A percentile compares a stretch with the other conserved stretches of the same genome.
phyloP scores from a whole-genome alignment of 2,329 filamentous ascomycete species.

The Claviceps digitariae region DNA sequence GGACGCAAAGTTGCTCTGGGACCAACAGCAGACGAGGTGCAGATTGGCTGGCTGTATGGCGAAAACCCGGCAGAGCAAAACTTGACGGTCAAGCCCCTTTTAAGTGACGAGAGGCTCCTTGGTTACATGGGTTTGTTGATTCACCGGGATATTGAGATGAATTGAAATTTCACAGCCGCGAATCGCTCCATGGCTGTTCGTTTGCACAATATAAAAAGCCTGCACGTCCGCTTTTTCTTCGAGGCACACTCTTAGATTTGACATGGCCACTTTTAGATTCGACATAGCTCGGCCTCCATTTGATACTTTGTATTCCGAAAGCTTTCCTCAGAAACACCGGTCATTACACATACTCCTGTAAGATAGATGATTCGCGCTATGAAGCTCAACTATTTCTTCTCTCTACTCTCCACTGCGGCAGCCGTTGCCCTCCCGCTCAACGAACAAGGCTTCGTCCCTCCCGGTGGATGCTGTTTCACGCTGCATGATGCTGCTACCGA shows the following conservation, averaged over 20 bases:
- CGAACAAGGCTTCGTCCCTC: constrained; percentile 8
- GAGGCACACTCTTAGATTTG: not conserved
- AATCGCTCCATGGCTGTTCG: not conserved
- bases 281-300: too few species aligned
- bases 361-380: not conserved
- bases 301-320: not conserved
- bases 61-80: not conserved
- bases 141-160: not conserved
- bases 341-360: too few species aligned
- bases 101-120: not conserved
- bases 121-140: not conserved
- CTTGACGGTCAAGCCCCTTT: not conserved
- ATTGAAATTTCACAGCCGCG: not conserved
- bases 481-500: constrained; percentile 14
- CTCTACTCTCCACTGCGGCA: constrained; percentile 10
- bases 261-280: too few species aligned
- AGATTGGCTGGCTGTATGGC: not conserved
- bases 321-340: not conserved
- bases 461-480: constrained; percentile 19
- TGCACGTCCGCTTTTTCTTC: not conserved
- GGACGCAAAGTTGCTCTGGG: not conserved
- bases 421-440: constrained; percentile 11
- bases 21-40: constrained; percentile 4
- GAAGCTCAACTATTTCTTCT: constrained; percentile 3
- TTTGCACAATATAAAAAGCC: not conserved